Conservation (phyloP, 495 filamentous ascomycete species). For the Chaetomium tenue region DNA sequence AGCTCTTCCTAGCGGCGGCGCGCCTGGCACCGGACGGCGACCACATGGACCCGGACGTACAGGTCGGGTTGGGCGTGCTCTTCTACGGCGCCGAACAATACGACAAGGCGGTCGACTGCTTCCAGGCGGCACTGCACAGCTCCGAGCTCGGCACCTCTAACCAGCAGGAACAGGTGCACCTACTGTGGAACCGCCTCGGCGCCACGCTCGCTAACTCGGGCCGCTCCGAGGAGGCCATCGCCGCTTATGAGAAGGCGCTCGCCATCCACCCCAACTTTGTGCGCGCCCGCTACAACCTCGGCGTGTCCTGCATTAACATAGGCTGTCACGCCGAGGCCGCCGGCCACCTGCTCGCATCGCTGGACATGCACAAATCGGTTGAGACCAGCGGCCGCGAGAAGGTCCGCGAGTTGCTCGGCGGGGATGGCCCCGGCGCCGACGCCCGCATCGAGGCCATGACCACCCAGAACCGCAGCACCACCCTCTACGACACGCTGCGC, state of each 20-base stretch:
- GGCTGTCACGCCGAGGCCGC: slow-evolving; percentile 91
- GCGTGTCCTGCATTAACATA: slow-evolving; percentile 96
- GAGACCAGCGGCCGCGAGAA: slow-evolving; percentile 81
- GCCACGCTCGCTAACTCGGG: slow-evolving; percentile 95
- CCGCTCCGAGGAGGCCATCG: slow-evolving; percentile 90
- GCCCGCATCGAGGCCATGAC: slow-evolving; percentile 76
- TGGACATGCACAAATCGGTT: slow-evolving; percentile 95
- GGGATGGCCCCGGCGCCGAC: slow-evolving; percentile 49
- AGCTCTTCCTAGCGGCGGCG: slow-evolving; percentile 86
- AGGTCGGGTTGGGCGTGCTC: slow-evolving; percentile 93
- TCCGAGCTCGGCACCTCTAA: slow-evolving; percentile 77
- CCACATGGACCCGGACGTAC: slow-evolving; percentile 96
- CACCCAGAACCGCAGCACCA: slow-evolving; percentile 91
- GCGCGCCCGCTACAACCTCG: slow-evolving; percentile 92
- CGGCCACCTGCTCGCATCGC: slow-evolving; percentile 85
- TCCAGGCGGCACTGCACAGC: slow-evolving; percentile 79
- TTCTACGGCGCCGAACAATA: slow-evolving; percentile 98
- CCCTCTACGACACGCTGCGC: slow-evolving; percentile 87
- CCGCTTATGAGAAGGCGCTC: slow-evolving; percentile 90
- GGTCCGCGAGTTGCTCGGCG: slow-evolving; percentile 75
- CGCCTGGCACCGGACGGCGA: slow-evolving; percentile 81
- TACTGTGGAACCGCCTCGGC: slow-evolving; percentile 97
- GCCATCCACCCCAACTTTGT: slow-evolving; percentile 92
- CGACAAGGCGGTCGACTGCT: slow-evolving; percentile 98
- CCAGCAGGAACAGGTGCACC: slow-evolving; percentile 72